Conservation (phyloP, 2,329 filamentous ascomycete species). For the Aspergillus thermomutatus region DNA sequence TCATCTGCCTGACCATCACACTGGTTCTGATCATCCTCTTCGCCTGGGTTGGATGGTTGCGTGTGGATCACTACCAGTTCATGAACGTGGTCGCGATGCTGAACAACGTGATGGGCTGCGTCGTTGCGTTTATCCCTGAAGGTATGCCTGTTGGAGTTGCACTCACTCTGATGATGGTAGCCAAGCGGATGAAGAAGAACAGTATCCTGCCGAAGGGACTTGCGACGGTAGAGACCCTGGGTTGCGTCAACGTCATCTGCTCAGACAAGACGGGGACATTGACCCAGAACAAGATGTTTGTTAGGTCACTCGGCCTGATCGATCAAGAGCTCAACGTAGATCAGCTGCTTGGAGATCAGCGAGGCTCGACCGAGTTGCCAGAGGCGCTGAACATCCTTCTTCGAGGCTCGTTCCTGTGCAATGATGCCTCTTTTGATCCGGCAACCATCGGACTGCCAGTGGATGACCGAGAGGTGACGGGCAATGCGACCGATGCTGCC, state of each 20-base stretch:
- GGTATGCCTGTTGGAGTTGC: conserved; percentile 69
- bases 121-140: conserved; percentile 76
- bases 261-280: conserved; percentile 69
- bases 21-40: conserved; percentile 55
- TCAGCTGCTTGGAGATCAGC: conserved; percentile 12
- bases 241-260: conserved; percentile 70
- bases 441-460: conserved; percentile 59
- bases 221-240: conserved; percentile 74
- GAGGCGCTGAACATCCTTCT: conserved; percentile 58
- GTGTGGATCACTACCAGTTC: conserved; percentile 62
- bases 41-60: conserved; percentile 65
- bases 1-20: conserved; percentile 63
- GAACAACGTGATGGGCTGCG: conserved; percentile 68
- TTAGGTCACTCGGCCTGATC: conserved; percentile 37
- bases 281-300: conserved; percentile 67
- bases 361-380: conserved; percentile 8
- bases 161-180: conserved; percentile 70
- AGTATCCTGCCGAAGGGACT: conserved; percentile 76
- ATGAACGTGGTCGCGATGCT: conserved; percentile 71
- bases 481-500: conserved; percentile 74
- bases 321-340: conserved; percentile 22
- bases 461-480: conserved; percentile 62
- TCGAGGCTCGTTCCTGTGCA: conserved; percentile 65
- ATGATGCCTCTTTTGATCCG: conserved; percentile 71
- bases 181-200: conserved; percentile 71